Conservation (phyloP, 2,329 filamentous ascomycete genomes). For the Fusarium transvaalense region DNA sequence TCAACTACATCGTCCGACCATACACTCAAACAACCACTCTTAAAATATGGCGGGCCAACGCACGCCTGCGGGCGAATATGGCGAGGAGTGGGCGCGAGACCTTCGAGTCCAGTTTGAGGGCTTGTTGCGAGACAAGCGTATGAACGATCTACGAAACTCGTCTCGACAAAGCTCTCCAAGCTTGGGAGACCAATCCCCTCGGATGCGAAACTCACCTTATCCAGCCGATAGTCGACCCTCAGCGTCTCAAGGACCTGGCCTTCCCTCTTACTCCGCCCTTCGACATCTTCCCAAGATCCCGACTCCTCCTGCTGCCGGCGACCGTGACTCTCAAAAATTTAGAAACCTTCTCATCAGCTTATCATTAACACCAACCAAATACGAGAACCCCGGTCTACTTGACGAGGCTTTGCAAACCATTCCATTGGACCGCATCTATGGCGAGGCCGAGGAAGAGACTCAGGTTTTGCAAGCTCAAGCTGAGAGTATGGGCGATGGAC, state of each 20-base stretch:
- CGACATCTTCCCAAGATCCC: slow-evolving; percentile 71
- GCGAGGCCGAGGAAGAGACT: slow-evolving; percentile 92
- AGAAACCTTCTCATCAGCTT: slow-evolving; percentile 86
- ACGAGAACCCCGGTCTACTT: slow-evolving; percentile 94
- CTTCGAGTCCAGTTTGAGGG: slow-evolving; percentile 88
- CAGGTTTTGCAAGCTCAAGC: slow-evolving; percentile 90
- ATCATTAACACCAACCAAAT: slow-evolving; percentile 89
- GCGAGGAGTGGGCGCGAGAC: slow-evolving; percentile 82
- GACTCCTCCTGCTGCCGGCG: slow-evolving; percentile 74
- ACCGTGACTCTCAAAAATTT: slow-evolving; percentile 78
- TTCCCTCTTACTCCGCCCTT: slow-evolving; percentile 63
- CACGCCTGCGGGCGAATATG: slow-evolving; percentile 61
- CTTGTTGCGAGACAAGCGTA: slow-evolving; percentile 84
- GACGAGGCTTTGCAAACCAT: slow-evolving; percentile 91
- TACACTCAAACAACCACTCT: not conserved
- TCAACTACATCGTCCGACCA: slow-evolving; percentile 12
- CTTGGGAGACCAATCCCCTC: slow-evolving; percentile 64
- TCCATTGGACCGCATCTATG: slow-evolving; percentile 90
- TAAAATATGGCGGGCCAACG: slow-evolving; percentile 56
- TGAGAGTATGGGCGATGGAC: slow-evolving; percentile 83
- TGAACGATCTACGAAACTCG: slow-evolving; percentile 76
- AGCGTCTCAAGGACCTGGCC: slow-evolving; percentile 60
- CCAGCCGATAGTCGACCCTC: slow-evolving; percentile 60
- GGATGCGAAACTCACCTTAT: slow-evolving; percentile 57
- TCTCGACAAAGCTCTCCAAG: slow-evolving; percentile 71